Evolutionary conservation across 2,329 filamentous ascomycete species (phyloP).

Genomic region (Hypoxylon sp.): DNA sequence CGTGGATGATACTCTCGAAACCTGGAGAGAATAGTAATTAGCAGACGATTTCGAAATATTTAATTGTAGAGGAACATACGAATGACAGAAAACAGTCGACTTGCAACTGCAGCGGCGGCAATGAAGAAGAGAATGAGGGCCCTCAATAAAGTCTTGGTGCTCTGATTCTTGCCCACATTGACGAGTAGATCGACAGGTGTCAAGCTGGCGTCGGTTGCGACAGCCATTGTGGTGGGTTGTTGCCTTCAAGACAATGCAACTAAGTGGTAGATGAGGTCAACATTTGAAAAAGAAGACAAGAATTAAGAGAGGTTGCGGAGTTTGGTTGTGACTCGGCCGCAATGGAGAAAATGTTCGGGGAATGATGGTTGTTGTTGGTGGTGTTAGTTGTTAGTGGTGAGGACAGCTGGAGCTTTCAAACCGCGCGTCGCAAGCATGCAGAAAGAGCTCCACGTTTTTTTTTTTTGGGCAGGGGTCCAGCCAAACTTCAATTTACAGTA

Average conservation of each 20-base stretch:
- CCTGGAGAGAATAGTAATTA: slow-evolving; percentile 57
- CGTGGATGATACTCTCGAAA: slow-evolving; percentile 99
- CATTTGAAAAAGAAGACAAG: slow-evolving; percentile 35
- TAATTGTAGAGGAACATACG: slow-evolving; percentile 63
- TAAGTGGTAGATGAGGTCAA: slow-evolving; percentile 33
- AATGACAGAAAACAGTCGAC: slow-evolving; percentile 97
- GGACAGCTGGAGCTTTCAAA: slow-evolving; percentile 45
- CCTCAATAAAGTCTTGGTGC: slow-evolving; percentile 83
- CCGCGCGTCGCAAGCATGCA: slow-evolving; percentile 31
- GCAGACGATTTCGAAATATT: slow-evolving; percentile 10
- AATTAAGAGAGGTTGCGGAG: slow-evolving; percentile 7
- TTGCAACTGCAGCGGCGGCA: slow-evolving; percentile 88
- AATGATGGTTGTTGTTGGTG: too few relatives aligned
- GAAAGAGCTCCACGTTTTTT: slow-evolving; percentile 26
- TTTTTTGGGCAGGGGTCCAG: slow-evolving; percentile 21
- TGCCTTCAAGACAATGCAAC: slow-evolving; percentile 38
- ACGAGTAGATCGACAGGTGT: slow-evolving; percentile 54
- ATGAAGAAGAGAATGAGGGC: slow-evolving; percentile 91
- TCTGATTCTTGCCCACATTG: slow-evolving; percentile 81
- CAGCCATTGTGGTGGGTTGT: slow-evolving; percentile 50
- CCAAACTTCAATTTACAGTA: slow-evolving; percentile 5
- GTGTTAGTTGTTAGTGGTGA: too few relatives aligned
- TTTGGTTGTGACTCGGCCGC: slow-evolving; percentile 8
- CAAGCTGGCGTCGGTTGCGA: slow-evolving; percentile 46
- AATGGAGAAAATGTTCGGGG: slow-evolving; percentile 15